Evolutionary conservation across 768 basidiomycete species (phyloP).

Genomic region (Lactifluus hygrophoroides): DNA sequence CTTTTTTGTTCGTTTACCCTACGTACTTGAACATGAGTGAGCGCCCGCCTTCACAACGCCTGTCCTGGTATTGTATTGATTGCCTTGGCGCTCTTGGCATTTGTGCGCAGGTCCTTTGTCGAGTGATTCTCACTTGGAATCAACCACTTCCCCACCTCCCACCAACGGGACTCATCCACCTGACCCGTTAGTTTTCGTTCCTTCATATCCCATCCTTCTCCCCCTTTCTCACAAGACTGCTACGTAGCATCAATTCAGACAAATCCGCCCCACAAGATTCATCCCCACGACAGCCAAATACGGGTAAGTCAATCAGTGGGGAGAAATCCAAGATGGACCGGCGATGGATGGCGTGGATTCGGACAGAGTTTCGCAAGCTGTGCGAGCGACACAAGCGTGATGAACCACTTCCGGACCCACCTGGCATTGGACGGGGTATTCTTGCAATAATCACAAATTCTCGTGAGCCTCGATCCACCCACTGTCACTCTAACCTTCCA

Average conservation of each 20-base stretch:
- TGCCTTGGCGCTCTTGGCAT: neutral
- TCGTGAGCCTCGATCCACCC: constrained; percentile 35
- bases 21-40: too few species aligned
- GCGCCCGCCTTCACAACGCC: neutral
- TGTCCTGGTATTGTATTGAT: neutral
- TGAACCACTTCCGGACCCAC: constrained; percentile 34
- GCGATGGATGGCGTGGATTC: neutral
- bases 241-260: neutral
- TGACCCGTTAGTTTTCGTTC: neutral
- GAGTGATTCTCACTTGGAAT: neutral
- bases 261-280: neutral
- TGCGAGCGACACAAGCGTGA: constrained; percentile 10
- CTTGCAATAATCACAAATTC: constrained; percentile 47
- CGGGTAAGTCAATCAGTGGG: neutral
- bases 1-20: too few species aligned
- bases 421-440: constrained; percentile 39
- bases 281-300: neutral
- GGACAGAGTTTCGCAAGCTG: neutral
- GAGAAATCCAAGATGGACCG: neutral
- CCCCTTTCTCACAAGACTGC: neutral
- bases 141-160: neutral
- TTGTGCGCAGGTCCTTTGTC: constrained; percentile 1
- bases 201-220: neutral
- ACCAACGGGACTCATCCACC: neutral
- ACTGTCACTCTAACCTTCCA: neutral